Conservation (phyloP, 2,329 filamentous ascomycete species). For the Cercospora janseana region DNA sequence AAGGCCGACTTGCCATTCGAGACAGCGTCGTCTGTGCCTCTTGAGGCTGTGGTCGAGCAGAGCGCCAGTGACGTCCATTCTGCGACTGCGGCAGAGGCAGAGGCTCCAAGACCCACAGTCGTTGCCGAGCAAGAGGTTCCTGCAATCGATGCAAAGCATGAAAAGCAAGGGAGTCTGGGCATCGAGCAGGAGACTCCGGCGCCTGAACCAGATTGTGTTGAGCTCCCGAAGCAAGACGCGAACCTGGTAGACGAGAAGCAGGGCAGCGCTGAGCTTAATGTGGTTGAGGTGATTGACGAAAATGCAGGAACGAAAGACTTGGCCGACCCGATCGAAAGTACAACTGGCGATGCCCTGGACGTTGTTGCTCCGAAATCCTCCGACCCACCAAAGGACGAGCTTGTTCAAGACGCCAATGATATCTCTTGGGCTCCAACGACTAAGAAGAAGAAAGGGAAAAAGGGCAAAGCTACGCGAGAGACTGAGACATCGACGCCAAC, state of each 20-base stretch:
- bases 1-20: conserved; percentile 1
- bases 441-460: conserved; percentile 29
- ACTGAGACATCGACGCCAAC: not conserved
- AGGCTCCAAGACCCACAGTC: too few relatives aligned
- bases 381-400: not conserved
- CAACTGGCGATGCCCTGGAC: not conserved
- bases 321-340: too few relatives aligned
- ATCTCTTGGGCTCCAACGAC: conserved; percentile 9
- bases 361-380: not conserved
- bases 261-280: not conserved
- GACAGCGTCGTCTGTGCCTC: not conserved
- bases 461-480: conserved; percentile 23
- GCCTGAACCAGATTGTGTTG: not conserved
- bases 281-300: not conserved
- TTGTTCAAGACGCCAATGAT: conserved; percentile 13
- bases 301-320: not conserved
- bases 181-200: not conserved
- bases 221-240: not conserved
- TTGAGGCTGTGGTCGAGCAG: too few relatives aligned
- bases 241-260: too few relatives aligned
- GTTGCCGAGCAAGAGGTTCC: too few relatives aligned
- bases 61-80: too few relatives aligned
- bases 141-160: too few relatives aligned
- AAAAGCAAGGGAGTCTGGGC: too few relatives aligned
- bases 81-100: too few relatives aligned